phyloP scores from a whole-genome alignment of 306 rosid genomes.

The Carpinus fangiana region DNA sequence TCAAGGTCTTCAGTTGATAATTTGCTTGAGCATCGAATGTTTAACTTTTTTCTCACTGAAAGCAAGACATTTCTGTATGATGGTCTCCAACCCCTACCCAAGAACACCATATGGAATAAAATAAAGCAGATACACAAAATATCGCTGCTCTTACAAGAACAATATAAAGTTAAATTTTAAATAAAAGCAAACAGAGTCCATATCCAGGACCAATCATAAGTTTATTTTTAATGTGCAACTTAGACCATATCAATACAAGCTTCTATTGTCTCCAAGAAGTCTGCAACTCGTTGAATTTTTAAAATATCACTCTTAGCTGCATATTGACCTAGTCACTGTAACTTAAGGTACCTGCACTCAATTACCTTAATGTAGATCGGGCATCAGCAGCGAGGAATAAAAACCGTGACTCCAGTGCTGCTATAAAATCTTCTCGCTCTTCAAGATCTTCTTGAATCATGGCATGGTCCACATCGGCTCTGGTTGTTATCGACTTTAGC shows the following conservation, averaged over 20 bases:
- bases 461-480: slow-evolving; percentile 53
- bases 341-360: neutral
- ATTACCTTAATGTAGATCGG: slow-evolving; percentile 75
- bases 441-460: slow-evolving; percentile 74
- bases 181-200: neutral
- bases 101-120: slow-evolving; percentile 24
- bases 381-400: slow-evolving; percentile 94
- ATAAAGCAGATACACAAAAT: slow-evolving; percentile 6
- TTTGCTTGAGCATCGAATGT: slow-evolving; percentile 72
- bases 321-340: neutral
- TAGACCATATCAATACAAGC: neutral
- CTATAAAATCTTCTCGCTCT: slow-evolving; percentile 67
- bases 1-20: slow-evolving; percentile 84
- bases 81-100: slow-evolving; percentile 93
- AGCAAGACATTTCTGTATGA: slow-evolving; percentile 88
- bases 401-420: slow-evolving; percentile 77
- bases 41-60: slow-evolving; percentile 63
- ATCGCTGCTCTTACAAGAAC: neutral
- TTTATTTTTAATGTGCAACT: neutral
- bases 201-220: neutral
- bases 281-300: neutral
- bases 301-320: neutral
- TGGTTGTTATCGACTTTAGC: slow-evolving; percentile 68
- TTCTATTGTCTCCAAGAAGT: slow-evolving; percentile 5
- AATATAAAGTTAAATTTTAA: neutral